phyloP scores from a whole-genome alignment of 1,284 basidiomycete genomes.

The Heterobasidion irregulare region DNA sequence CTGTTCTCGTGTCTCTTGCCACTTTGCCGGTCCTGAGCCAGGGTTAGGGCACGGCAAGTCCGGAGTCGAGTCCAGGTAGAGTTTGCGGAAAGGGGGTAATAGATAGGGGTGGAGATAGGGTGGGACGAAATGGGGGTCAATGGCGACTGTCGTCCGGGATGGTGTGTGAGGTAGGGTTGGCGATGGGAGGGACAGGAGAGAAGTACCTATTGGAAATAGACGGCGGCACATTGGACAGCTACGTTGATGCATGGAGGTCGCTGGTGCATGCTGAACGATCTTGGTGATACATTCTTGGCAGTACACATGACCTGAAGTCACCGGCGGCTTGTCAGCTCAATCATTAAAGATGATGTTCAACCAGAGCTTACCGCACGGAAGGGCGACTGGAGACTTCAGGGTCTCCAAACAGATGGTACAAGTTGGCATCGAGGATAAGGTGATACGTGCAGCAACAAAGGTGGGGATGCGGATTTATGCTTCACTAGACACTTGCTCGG shows the following conservation, averaged over 20 bases:
- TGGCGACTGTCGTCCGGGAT: constrained; percentile 25
- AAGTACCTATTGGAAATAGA: constrained; percentile 35
- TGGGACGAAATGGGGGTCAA: constrained; percentile 38
- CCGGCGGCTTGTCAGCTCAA: neutral
- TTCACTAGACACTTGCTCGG: neutral
- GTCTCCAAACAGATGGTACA: constrained; percentile 48
- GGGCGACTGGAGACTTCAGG: constrained; percentile 41
- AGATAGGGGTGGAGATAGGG: constrained; percentile 39
- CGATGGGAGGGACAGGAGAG: neutral
- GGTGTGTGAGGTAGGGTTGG: neutral
- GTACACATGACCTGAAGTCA: constrained; percentile 44
- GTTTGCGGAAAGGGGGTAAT: constrained; percentile 40
- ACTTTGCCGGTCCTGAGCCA: neutral
- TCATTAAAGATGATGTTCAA: neutral
- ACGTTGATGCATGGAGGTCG: constrained; percentile 27
- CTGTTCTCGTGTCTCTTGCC: constrained; percentile 18
- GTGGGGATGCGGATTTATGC: neutral
- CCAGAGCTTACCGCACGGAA: constrained; percentile 45
- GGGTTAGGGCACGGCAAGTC: constrained; percentile 10
- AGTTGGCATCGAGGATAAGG: constrained; percentile 22
- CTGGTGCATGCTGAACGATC: constrained; percentile 32
- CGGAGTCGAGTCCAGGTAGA: constrained; percentile 31
- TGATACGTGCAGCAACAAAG: neutral
- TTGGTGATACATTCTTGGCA: constrained; percentile 44
- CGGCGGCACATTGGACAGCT: constrained; percentile 45